Percentiles rank a stretch among this genome's conserved stretches.
Conservation (phyloP, 306 rosid species). For the Comarum palustre region DNA sequence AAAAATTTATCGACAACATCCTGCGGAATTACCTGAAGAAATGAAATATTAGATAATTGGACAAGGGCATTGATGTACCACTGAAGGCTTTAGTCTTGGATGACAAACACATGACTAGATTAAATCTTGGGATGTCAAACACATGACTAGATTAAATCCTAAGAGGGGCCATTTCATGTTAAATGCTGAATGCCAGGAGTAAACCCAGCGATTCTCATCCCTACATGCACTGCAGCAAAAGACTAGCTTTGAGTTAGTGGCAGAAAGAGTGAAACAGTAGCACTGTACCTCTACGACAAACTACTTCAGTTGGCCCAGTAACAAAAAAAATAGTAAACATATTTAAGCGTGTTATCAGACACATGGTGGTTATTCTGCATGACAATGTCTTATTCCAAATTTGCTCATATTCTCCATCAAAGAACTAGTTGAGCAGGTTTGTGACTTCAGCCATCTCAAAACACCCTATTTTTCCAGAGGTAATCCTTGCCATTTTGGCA, state of each 20-base stretch:
- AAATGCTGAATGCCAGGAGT: not conserved
- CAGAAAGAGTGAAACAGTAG: not conserved
- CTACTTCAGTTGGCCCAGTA: not conserved
- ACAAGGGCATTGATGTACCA: conserved; percentile 1
- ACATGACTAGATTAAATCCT: not conserved
- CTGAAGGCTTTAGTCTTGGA: not conserved
- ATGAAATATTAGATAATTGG: conserved; percentile 23
- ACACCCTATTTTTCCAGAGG: conserved; percentile 13
- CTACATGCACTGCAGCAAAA: not conserved
- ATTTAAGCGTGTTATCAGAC: not conserved
- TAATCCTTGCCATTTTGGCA: conserved; percentile 8
- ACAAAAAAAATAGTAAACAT: not conserved
- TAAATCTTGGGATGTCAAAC: not conserved
- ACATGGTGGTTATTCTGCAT: not conserved
- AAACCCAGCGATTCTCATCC: not conserved
- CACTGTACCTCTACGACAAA: not conserved
- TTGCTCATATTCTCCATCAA: not conserved
- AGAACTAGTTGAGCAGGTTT: not conserved
- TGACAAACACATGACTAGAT: not conserved
- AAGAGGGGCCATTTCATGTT: not conserved
- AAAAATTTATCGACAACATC: conserved; percentile 54
- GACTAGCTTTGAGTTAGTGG: not conserved
- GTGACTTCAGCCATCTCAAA: conserved; percentile 19
- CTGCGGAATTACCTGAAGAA: conserved; percentile 58
- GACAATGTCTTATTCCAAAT: not conserved